Conservation (phyloP, 768 basidiomycete species). For the Tricholoma sp. region DNA sequence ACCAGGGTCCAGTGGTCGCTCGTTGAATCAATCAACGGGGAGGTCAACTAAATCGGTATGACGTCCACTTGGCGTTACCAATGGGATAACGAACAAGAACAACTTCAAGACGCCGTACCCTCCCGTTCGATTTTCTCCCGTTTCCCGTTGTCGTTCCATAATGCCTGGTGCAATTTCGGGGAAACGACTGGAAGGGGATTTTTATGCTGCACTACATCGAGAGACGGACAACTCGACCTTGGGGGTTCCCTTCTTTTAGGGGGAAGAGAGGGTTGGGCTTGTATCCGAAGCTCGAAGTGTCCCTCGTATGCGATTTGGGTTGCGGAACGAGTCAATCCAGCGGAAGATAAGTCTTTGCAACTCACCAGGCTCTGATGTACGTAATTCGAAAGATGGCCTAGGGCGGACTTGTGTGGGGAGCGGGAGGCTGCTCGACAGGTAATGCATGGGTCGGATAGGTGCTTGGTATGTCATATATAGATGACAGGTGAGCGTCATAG, state of each 20-base stretch:
- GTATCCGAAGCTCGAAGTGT: background rate
- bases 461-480: background rate
- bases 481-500: background rate
- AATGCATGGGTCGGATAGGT: background rate
- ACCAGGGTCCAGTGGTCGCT: background rate
- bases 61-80: background rate
- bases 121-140: background rate
- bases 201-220: background rate
- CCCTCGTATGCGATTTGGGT: background rate
- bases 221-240: background rate
- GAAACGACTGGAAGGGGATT: background rate
- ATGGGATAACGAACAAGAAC: background rate
- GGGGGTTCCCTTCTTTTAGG: background rate
- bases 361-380: background rate
- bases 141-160: background rate
- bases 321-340: background rate
- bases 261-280: background rate
- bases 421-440: constrained; percentile 2
- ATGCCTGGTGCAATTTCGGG: background rate
- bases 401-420: background rate
- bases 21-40: background rate
- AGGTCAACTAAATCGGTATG: background rate
- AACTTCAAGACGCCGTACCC: background rate
- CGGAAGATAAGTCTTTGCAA: background rate
- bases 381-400: background rate